Base-by-base conservation (phyloP, 371 early-diverging fungal species). In the Mortierella sp. region DNA sequence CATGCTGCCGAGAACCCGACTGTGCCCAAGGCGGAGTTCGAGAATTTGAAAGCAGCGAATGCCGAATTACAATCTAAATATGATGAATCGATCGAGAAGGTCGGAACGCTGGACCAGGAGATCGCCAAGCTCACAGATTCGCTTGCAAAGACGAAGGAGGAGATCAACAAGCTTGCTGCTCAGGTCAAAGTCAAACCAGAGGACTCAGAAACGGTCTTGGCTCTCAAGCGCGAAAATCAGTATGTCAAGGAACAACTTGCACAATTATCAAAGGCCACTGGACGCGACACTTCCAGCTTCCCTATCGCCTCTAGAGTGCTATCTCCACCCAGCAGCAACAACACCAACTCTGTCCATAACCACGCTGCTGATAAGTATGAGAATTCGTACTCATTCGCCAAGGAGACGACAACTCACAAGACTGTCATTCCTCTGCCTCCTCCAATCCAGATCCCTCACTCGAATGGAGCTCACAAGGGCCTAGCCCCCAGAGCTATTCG, bases 31-130 rank as follows among this genome's bases (percentile, higher is more conserved):
- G 81, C 74, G 58, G 91, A 94, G 72, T 82, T 91, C 43, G 87
- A 87, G 58, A 68, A 82, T 8, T 71, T 91, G 69, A 86, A 89
- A 53, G 83, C 82, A 32, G 87, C 87, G 67, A 86, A 85, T 56
- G 83, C 75, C n/a, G 67, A 72, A 10, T 64, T 90, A 4, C 85
- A 91, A 58, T 65, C 76, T 49, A 84, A 89, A 8, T 85, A 86
- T 49, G 64, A 68, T 58, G 83, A 77, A 49, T 77, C 77, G 34
- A 55, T 85, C 61, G 89, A 90, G 42, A 89, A 90, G 72, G 84
- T 91, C 59, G 83, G 87, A 45, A 86, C 88, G 37, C 89, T 93
- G 64, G 94, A 94, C 29, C 84, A 86, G 19, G 90, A 93, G 61
- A 91, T 95, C 66, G 82, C 85, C 42, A 83, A 86, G 28, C 86